phyloP scores from a whole-genome alignment of 164 flowering plant species.

The Chimonanthus praecox region DNA sequence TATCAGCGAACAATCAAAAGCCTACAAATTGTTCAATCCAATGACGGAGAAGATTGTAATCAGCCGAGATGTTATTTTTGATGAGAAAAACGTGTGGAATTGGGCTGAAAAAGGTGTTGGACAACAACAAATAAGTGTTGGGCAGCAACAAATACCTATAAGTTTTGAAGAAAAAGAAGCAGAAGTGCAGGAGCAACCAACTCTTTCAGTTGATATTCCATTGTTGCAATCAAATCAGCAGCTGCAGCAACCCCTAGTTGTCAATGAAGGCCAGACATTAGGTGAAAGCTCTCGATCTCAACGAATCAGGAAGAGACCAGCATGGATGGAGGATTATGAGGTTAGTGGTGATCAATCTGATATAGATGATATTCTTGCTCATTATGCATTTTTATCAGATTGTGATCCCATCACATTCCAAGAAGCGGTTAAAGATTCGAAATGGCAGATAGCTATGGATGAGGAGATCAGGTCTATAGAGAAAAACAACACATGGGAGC shows the following conservation, averaged over 20 bases:
- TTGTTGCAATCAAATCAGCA: background rate
- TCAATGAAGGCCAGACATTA: background rate
- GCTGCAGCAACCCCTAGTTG: background rate
- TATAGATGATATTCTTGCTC: background rate
- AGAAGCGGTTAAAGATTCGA: background rate
- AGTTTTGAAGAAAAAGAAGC: conserved; percentile 2
- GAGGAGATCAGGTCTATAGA: background rate
- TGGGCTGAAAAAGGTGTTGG: background rate
- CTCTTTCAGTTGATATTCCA: background rate
- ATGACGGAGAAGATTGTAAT: too few species aligned
- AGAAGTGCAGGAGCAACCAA: background rate
- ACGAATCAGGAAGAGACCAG: background rate
- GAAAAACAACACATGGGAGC: background rate
- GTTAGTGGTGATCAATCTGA: background rate
- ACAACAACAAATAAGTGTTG: too few species aligned
- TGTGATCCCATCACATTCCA: background rate
- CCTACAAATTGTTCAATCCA: too few species aligned
- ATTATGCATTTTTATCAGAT: too few species aligned
- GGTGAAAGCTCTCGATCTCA: background rate
- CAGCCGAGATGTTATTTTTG: background rate
- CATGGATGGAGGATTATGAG: background rate
- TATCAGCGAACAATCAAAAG: too few species aligned
- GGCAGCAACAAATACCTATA: background rate
- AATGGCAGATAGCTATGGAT: background rate
- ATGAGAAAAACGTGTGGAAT: background rate